Base-by-base conservation (phyloP, 108 stramenopile species). In the Skeletonema grethae region DNA sequence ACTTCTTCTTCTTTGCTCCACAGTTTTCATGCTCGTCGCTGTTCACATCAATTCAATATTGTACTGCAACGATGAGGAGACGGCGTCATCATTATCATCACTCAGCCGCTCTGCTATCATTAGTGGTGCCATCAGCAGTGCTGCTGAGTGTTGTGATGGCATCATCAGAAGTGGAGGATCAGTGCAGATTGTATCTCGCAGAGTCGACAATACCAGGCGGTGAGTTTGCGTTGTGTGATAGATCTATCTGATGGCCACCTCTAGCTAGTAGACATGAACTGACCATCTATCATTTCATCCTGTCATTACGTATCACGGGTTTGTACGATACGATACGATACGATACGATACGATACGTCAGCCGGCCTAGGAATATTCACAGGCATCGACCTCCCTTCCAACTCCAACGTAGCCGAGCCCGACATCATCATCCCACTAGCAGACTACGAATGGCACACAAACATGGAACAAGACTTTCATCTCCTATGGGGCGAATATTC, bases 351-450 rank as follows among this genome's bases (percentile, higher is more conserved):
- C n/a, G n/a, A n/a, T n/a, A n/a, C n/a, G n/a, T n/a, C n/a, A 64
- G 80, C 82, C 57, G 82, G 82, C 16, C 73, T 82, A 1, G 82
- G 82, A 38, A 79, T 82, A 56, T 82, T 82, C 63, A 74, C 82
- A 11, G 82, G 82, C 13, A 65, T 79, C 1, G 66, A 73, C 38
- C 56, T 82, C 2, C 5, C 2, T 9, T 32, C 16, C 5, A 65
- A 62, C 5, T 65, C 73, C 15, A 5, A 41, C 3, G 59, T 84
- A 5, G 83, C 79, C 11, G 79, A 80, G 60, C 83, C 83, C 11
- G 83, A 84, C 58, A 70, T 84, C 0, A 24, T 84, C 15, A 64
- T 84, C 0, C 83, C 78, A 4, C 29, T 84, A 0, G 60, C 68
- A 8, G 83, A 84, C 25, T 35, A 24, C 22, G 15, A 61, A 13